Conservation (phyloP, 2,329 filamentous ascomycete genomes). For the Helotiales sp. region DNA sequence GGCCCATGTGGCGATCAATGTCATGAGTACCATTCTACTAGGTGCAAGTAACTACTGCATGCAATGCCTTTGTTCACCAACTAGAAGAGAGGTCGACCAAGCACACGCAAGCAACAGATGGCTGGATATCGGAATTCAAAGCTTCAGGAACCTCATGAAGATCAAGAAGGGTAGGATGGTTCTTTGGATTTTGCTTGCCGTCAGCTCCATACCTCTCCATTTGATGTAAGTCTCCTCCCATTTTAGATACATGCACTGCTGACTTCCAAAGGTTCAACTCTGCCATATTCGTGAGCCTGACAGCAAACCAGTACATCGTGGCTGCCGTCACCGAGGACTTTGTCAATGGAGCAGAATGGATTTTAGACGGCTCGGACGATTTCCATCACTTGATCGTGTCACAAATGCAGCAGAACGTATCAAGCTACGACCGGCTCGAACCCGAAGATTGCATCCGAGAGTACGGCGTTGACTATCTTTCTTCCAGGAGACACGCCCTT, state of each 20-base stretch:
- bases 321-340: constrained; percentile 28
- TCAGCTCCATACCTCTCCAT: constrained; percentile 35
- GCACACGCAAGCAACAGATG: constrained; percentile 50
- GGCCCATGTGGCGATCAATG: constrained; percentile 54
- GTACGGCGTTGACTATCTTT: constrained; percentile 29
- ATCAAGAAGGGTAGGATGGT: constrained; percentile 22
- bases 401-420: constrained; percentile 29
- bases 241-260: neutral
- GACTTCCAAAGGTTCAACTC: constrained; percentile 29
- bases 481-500: constrained; percentile 23
- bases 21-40: constrained; percentile 51
- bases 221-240: constrained; percentile 26
- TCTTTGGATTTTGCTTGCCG: constrained; percentile 31
- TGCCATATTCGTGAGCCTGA: constrained; percentile 31
- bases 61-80: constrained; percentile 57
- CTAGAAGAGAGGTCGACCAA: constrained; percentile 52
- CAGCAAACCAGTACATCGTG: constrained; percentile 31
- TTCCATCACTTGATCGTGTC: constrained; percentile 19
- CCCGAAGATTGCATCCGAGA: constrained; percentile 22
- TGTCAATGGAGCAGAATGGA: constrained; percentile 29
- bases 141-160: constrained; percentile 45
- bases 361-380: constrained; percentile 14
- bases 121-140: constrained; percentile 53
- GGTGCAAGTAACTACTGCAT: constrained; percentile 56
- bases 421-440: constrained; percentile 24